Evolutionary conservation across 1,139 yeast genomes (phyloP).

Genomic region (Yamadazyma triangularis): DNA sequence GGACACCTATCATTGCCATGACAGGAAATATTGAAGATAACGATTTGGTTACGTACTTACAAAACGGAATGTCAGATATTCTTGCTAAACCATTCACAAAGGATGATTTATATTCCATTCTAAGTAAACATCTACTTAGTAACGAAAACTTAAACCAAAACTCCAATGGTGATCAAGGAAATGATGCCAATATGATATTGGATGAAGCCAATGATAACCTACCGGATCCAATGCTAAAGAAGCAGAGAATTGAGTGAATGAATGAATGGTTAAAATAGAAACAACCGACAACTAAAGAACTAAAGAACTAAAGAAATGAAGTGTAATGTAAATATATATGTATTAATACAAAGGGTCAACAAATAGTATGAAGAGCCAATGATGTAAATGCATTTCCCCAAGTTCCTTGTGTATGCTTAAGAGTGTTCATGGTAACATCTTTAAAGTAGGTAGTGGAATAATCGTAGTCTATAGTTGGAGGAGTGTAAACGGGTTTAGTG

Average conservation of each 20-base stretch:
- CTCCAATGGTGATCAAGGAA: not conserved
- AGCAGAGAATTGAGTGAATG: conserved; percentile 14
- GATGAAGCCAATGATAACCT: conserved; percentile 2
- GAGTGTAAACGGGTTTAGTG: conserved; percentile 18
- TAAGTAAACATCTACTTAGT: conserved; percentile 59
- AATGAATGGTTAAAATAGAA: too few relatives aligned
- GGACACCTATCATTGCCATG: conserved; percentile 91
- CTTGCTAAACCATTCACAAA: conserved; percentile 90
- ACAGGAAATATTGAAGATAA: conserved; percentile 83
- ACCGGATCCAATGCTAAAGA: conserved; percentile 11
- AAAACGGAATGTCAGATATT: conserved; percentile 89
- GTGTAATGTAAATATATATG: too few relatives aligned
- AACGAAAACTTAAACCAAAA: conserved; percentile 8
- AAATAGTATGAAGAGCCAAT: conserved; percentile 38
- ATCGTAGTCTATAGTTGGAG: conserved; percentile 35
- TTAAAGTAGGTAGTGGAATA: conserved; percentile 29
- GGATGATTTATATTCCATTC: conserved; percentile 70
- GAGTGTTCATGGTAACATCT: conserved; percentile 14
- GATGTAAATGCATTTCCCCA: conserved; percentile 58
- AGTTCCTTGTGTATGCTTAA: conserved; percentile 21
- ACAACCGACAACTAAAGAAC: too few relatives aligned
- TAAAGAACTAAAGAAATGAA: too few relatives aligned
- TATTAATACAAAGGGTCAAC: conserved; percentile 1
- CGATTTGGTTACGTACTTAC: conserved; percentile 74
- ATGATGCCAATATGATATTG: conserved; percentile 2